These are phyloP conservation scores for Trametes cingulata DNA, from an alignment of 768 basidiomycete species.

Conservation along the genomic window DNA sequence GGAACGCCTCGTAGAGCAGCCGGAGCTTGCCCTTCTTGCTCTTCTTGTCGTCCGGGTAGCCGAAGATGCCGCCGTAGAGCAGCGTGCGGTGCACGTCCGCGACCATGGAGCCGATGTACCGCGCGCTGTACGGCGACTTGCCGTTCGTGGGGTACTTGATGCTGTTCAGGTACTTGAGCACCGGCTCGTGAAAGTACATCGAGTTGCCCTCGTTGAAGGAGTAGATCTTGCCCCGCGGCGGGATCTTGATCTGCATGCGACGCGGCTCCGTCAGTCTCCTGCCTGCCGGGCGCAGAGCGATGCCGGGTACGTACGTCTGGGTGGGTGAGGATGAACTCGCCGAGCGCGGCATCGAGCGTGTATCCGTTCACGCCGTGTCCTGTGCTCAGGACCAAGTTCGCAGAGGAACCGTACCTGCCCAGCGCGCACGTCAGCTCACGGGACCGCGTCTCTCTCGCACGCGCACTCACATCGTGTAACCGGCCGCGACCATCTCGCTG, in stretches of 20 bases:
- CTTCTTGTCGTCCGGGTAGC: conserved; percentile 98
- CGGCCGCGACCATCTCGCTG: conserved; percentile 95
- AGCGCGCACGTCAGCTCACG: background rate
- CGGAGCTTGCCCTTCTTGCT: conserved; percentile 94
- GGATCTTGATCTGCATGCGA: conserved; percentile 77
- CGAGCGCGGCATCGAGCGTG: conserved; percentile 91
- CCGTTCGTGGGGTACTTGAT: conserved; percentile 85
- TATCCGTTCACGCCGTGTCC: conserved; percentile 97
- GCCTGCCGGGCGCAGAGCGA: background rate
- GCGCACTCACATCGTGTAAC: conserved; percentile 84
- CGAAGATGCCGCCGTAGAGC: conserved; percentile 97
- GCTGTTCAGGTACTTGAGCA: conserved; percentile 78
- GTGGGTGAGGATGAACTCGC: conserved; percentile 99
- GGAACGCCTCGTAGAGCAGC: conserved; percentile 95
- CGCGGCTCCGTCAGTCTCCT: background rate
- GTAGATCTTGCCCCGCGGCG: conserved; percentile 95
- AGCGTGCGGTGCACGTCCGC: conserved; percentile 97
- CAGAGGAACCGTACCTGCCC: conserved; percentile 86
- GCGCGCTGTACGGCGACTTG: conserved; percentile 84
- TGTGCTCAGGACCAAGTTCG: conserved; percentile 93
- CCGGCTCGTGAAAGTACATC: conserved; percentile 87
- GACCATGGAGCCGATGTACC: conserved; percentile 99
- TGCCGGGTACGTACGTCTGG: conserved; percentile 63
- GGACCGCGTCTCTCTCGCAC: background rate
- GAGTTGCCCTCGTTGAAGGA: conserved; percentile 99